Percentiles rank a stretch among this genome's conserved stretches.
Evolutionary conservation across 1,139 yeast species (phyloP).

Genomic region (Debaryomycetaceae sp.): DNA sequence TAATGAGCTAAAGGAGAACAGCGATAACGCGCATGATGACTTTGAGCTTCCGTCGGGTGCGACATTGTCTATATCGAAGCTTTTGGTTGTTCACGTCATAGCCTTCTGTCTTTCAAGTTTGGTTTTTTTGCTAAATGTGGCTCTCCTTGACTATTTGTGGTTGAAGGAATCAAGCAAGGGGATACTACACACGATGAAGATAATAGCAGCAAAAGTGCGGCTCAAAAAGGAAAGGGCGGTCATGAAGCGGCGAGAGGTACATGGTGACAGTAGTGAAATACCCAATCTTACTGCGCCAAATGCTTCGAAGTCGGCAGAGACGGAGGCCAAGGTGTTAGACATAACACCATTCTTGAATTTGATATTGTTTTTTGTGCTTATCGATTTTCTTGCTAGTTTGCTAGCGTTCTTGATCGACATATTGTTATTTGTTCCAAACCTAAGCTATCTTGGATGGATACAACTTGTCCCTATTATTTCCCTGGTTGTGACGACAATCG

Average conservation of each 20-base stretch:
- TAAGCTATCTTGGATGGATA: slow-evolving; percentile 44
- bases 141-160: slow-evolving; percentile 4
- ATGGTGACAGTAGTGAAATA: background rate
- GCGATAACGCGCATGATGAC: slow-evolving; percentile 12
- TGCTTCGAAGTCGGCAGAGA: background rate
- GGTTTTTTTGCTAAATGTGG: slow-evolving; percentile 17
- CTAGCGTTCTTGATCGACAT: slow-evolving; percentile 42
- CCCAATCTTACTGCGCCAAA: background rate
- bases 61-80: slow-evolving; percentile 38
- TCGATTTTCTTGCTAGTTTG: slow-evolving; percentile 36
- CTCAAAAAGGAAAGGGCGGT: background rate
- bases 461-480: slow-evolving; percentile 39
- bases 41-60: slow-evolving; percentile 41
- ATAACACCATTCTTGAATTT: slow-evolving; percentile 28
- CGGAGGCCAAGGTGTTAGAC: slow-evolving; percentile 10
- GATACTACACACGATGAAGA: background rate
- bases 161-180: background rate
- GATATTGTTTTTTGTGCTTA: slow-evolving; percentile 31
- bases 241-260: background rate
- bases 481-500: slow-evolving; percentile 32
- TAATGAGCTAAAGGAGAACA: slow-evolving; percentile 9
- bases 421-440: slow-evolving; percentile 36
- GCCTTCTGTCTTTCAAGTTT: slow-evolving; percentile 35
- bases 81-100: slow-evolving; percentile 44
- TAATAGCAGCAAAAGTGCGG: slow-evolving; percentile 1